Evolutionary conservation across 1,284 basidiomycete genomes (phyloP).

Genomic region (Moesziomyces parantarcticus): DNA sequence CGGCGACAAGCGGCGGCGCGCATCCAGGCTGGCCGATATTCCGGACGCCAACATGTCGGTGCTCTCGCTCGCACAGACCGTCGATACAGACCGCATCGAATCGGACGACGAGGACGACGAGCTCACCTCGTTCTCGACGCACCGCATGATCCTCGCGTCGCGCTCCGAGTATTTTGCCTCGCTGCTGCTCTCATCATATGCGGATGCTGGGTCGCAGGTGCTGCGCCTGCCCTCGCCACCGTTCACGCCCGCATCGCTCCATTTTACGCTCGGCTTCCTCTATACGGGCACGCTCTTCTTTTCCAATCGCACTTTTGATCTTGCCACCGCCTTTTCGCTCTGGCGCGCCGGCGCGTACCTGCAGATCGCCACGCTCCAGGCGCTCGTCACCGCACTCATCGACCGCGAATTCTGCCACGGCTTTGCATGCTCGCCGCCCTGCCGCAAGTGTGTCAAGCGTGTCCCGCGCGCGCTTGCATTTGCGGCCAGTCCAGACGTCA

Average conservation of each 20-base stretch:
- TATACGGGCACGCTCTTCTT: conserved; percentile 94
- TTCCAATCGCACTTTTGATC: conserved; percentile 90
- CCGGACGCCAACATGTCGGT: conserved; percentile 55
- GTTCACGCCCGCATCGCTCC: conserved; percentile 91
- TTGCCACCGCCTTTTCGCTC: conserved; percentile 89
- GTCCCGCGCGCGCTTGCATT: conserved; percentile 59
- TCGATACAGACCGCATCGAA: conserved; percentile 35
- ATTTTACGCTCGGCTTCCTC: conserved; percentile 92
- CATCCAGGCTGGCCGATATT: conserved; percentile 32
- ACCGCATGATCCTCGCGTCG: conserved; percentile 90
- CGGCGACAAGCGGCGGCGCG: conserved; percentile 1
- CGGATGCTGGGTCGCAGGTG: conserved; percentile 41
- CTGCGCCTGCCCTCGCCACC: conserved; percentile 74
- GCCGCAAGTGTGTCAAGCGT: conserved; percentile 57
- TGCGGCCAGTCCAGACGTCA: conserved; percentile 51
- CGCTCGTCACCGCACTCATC: conserved; percentile 50
- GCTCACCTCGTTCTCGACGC: conserved; percentile 77
- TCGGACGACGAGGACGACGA: conserved; percentile 51
- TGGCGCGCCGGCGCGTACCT: conserved; percentile 86
- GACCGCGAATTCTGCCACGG: conserved; percentile 61
- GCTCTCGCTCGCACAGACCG: conserved; percentile 42
- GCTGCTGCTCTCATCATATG: conserved; percentile 77
- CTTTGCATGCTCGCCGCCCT: conserved; percentile 59
- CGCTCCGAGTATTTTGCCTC: conserved; percentile 87
- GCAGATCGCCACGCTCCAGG: conserved; percentile 71